Conservation (phyloP, 2,329 filamentous ascomycete genomes). For the Neonectria coccinea region DNA sequence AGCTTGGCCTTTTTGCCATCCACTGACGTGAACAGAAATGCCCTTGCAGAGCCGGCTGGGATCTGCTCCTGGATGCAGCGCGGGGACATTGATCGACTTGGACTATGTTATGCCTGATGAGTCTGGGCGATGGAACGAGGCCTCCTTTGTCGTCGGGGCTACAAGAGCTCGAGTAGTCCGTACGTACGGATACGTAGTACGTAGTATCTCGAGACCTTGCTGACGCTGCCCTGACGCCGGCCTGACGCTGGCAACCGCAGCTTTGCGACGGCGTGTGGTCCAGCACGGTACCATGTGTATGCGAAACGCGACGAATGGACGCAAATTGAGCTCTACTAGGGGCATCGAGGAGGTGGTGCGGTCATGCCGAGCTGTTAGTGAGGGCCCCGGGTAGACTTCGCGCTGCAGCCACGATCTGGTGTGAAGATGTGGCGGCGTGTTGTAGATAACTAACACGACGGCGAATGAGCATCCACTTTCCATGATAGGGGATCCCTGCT, state of each 20-base stretch:
- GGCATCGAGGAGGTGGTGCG: slow-evolving; percentile 30
- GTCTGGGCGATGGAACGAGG: slow-evolving; percentile 10
- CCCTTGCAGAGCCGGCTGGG: slow-evolving; percentile 8
- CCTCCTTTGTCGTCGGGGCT: slow-evolving; percentile 6
- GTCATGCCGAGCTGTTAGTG: slow-evolving; percentile 35
- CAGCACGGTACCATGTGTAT: slow-evolving; percentile 20
- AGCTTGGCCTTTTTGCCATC: slow-evolving; percentile 24
- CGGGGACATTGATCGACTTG: slow-evolving; percentile 10
- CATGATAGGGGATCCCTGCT: slow-evolving; percentile 36
- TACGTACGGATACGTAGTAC: too few relatives aligned
- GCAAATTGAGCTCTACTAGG: slow-evolving; percentile 39
- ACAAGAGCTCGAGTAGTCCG: not conserved
- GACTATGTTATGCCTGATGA: slow-evolving; percentile 4
- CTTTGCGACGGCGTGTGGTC: slow-evolving; percentile 15
- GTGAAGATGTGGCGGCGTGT: not conserved
- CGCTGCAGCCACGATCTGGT: not conserved
- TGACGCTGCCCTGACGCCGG: slow-evolving; percentile 18
- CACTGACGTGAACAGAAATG: slow-evolving; percentile 20
- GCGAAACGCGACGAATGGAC: slow-evolving; percentile 39
- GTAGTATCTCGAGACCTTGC: not conserved
- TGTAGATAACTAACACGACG: slow-evolving; percentile 28
- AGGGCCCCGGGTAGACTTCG: slow-evolving; percentile 25
- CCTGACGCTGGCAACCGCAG: slow-evolving; percentile 12
- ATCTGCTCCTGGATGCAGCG: slow-evolving; percentile 10
- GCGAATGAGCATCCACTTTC: slow-evolving; percentile 26